Base-by-base conservation (phyloP, 2,329 filamentous ascomycete species). In the Ramularia collo-cygni region DNA sequence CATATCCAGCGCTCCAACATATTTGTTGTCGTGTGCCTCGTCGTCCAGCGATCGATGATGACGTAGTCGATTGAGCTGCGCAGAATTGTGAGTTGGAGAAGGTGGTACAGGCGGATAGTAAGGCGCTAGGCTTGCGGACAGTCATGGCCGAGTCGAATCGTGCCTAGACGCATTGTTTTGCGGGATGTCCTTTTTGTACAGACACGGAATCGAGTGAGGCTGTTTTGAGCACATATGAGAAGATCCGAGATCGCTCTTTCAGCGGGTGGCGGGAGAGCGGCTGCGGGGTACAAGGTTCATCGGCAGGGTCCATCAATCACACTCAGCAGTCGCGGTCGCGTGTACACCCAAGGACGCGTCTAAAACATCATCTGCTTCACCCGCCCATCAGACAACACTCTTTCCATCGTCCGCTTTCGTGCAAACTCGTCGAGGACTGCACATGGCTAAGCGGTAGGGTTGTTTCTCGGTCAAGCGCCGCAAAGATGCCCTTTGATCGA, bases 21-120 rank as follows among this genome's bases (percentile, higher is more conserved):
- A 44, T 19, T 50, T 29, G 12, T 47, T 35, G 53, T 53, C 53
- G 59, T 48, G 59, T 59, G 54, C 51, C 44, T 38, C 34, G 42
- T 49, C 56, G 56, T 48, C 54, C 60, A 34, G 44, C 46, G 50
- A 54, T 57, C 44, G 50, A 58, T 58, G 61, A 68, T 69, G 66
- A 69, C 63, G 63, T 60, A 54, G 56, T 56, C 39, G 61, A 60
- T 35, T 47, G 50, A 17, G 53, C 36, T 15, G 42, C 28, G 28
- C 51, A 40, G 27, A 51, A 44, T 38, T 53, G 45, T 48, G 50
- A 53, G 19, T 38, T 42, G 17, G 52, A 46, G 17, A 62, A 28
- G 43, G 41, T 43, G 48, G 45, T 54, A 49, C 50, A 59, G 35
- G 57, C 54, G 34, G 51, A 52, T 50, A 59, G 37, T 19, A 64